Base-by-base conservation (phyloP, 1,139 yeast genomes). In the Eremothecium coryli region DNA sequence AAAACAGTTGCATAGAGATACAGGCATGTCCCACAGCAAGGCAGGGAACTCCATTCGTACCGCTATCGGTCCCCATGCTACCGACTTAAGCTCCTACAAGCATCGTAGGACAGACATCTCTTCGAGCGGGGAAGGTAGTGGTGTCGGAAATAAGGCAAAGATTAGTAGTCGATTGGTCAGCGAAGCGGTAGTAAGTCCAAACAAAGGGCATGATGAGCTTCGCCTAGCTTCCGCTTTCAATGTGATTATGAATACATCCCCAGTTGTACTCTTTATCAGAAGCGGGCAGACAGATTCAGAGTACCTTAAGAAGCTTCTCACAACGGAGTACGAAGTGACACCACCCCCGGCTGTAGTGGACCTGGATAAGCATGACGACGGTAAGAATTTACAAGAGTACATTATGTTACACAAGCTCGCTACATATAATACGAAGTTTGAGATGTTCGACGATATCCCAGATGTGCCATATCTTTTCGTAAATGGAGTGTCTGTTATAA, bases 311-410 rank as follows among this genome's bases (percentile, higher is more conserved):
- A 63, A 67, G 25, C 61, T 82, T 28, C 62, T 84, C 38, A 54
- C 58, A 18, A 71, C 66, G 20, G 67, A 70, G 45, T 81, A 82
- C 61, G 69, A 69, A 38, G 73, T 84, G 39, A 66, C 71, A 1
- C 95, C 94, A 0, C 66, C 64, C 35, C 82, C 82, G 2, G 57
- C 65, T 15, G 66, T 79, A 26, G 84, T 82, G 14, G 95, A 84
- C 54, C 67, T 84, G 35, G 93, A 82, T 54, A 64, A 64, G 50
- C 88, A 82, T 52, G 65, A 67, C 26, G 67, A 71, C 48, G 82
- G 82, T 2, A 49, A 53, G 5, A 68, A 64, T 40, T 63, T 76
- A 38, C 79, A 75, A 51, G 61, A 58, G 16, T 70, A 70, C 51
- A 61, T 76, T 43, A 35, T 30, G 28, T 14, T 20, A 12, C 32